Evolutionary conservation across 371 early-diverging fungal species (phyloP), one percentile per base, ranked within the genome.

Genomic region (Mucor indicus): DNA sequence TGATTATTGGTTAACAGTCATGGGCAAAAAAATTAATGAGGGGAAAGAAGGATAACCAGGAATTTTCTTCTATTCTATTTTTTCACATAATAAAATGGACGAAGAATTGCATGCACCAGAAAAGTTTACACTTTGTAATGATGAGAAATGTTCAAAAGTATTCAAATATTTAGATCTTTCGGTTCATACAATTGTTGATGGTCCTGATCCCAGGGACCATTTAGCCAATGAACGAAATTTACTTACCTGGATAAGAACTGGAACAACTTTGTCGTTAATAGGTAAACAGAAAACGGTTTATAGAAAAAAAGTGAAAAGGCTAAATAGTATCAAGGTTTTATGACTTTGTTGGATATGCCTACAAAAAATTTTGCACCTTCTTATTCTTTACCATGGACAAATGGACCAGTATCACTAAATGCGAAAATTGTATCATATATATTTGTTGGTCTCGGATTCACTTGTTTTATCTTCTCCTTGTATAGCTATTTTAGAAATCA

Each of bases 201-300:
- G 71, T 4, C 71, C 71, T 43, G 71, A 71, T 52, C 71, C 71
- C 24, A 55, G 71, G 51, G 71, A 71, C 44, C 71, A 71, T 41
- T 59, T 66, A 55, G 64, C 71, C 9, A 69, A 71, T 53, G 71
- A 69, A 37, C 51, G 63, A 9, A 65, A 71, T 39, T 31, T 60
- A 35, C 38, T 59, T 6, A 58, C 64, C 25, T 73, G 62, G 71
- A 38, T 69, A 20, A 49, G 73, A 17, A 67, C 66, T 24, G 69
- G 73, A 22, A 66, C 62, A 33, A 73, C 65, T 1, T 35, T 73
- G 12, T 23, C 60, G 3, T 31, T 73, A 11, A 59, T 73, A 10
- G 73, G 73, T 69, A 67, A 57, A 4, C 17, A 3, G 33, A 30
- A n/a, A n/a, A n/a, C n/a, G n/a, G n/a, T n/a, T n/a, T n/a, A n/a